These are phyloP conservation scores for Colletotrichum gigasporum DNA, from an alignment of 2,329 filamentous ascomycete species.

Conservation along the genomic window DNA sequence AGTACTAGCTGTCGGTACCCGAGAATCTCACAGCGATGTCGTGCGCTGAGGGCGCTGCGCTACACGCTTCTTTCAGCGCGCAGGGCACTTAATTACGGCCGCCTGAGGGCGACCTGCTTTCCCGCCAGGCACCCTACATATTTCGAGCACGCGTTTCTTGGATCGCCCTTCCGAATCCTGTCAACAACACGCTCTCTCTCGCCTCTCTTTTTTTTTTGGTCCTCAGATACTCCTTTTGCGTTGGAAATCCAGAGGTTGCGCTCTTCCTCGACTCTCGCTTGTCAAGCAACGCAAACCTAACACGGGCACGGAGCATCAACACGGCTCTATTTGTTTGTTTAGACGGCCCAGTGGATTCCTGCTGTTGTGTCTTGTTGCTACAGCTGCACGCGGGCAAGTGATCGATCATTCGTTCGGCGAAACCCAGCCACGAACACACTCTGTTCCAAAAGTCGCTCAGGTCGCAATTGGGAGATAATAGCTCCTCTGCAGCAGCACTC, in stretches of 20 bases:
- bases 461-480: neutral
- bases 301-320: neutral
- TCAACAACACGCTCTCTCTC: constrained; percentile 15
- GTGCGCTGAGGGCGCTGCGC: neutral
- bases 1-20: no score
- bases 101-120: neutral
- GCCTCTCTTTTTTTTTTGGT: neutral
- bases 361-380: constrained; percentile 25
- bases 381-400: constrained; percentile 29
- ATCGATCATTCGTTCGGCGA: constrained; percentile 25
- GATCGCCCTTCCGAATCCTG: constrained; percentile 1
- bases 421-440: constrained; percentile 23
- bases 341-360: constrained; percentile 10
- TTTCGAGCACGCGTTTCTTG: constrained; percentile 7
- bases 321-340: constrained; percentile 14
- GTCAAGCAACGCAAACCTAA: no score
- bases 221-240: neutral
- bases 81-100: neutral
- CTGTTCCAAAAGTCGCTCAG: constrained; percentile 10
- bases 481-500: neutral
- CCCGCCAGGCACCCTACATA: neutral
- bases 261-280: neutral
- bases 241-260: neutral
- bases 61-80: neutral
- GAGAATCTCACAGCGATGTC: neutral